These are phyloP conservation scores for Phaeosphaeria sp. DNA, from an alignment of 2,329 filamentous ascomycete species.

Conservation along the genomic window DNA sequence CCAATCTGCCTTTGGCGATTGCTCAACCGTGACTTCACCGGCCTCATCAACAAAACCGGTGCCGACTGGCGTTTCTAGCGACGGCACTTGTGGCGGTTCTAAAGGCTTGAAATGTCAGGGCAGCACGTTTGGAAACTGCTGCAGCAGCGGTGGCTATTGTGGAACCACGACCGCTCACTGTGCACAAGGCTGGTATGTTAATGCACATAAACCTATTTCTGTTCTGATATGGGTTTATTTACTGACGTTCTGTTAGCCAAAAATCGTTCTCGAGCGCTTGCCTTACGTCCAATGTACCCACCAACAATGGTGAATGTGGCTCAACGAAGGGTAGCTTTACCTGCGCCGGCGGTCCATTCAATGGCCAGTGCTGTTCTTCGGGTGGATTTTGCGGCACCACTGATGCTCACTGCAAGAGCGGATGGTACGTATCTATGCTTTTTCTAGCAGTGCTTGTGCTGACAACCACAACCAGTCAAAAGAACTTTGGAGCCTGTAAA, in stretches of 20 bases:
- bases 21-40: background rate
- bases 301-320: conserved; percentile 13
- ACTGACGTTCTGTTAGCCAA: conserved; percentile 6
- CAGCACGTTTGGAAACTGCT: conserved; percentile 18
- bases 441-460: background rate
- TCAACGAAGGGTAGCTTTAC: conserved; percentile 11
- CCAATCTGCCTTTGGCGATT: conserved; percentile 14
- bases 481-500: background rate
- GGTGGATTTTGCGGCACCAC: conserved; percentile 18
- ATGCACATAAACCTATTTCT: background rate
- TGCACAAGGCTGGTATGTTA: conserved; percentile 17
- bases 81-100: conserved; percentile 20
- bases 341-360: conserved; percentile 14
- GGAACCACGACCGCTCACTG: conserved; percentile 15
- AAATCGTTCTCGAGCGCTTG: conserved; percentile 18
- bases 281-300: conserved; percentile 13
- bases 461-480: background rate
- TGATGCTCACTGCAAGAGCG: conserved; percentile 12
- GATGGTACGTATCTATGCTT: conserved; percentile 5
- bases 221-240: background rate
- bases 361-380: conserved; percentile 15
- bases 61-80: conserved; percentile 11
- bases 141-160: conserved; percentile 9
- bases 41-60: background rate
- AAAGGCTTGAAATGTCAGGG: conserved; percentile 17